A percentile compares a stretch with the other conserved stretches of the same genome.
Conservation (phyloP, 2,329 filamentous ascomycete species). For the Aureobasidium sp. region DNA sequence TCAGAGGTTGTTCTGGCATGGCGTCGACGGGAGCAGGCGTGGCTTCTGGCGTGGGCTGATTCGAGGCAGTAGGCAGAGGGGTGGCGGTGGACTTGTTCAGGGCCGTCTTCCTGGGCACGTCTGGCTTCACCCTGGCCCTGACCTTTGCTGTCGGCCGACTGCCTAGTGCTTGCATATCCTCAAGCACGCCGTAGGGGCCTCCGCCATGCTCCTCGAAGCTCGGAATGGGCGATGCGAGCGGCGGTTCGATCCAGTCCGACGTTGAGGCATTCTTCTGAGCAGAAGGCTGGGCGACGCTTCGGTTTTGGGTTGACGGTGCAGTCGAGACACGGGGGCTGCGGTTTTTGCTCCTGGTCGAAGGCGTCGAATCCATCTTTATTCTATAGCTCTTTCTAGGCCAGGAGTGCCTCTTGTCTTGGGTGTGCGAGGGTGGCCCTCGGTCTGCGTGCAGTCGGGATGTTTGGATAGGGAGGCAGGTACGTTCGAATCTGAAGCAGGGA, state of each 20-base stretch:
- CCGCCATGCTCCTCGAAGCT: slow-evolving; percentile 75
- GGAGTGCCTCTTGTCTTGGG: neutral
- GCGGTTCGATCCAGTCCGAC: slow-evolving; percentile 48
- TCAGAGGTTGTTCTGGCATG: slow-evolving; percentile 26
- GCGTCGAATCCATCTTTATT: slow-evolving; percentile 10
- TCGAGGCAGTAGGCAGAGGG: slow-evolving; percentile 32
- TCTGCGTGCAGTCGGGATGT: neutral
- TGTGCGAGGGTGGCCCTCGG: neutral
- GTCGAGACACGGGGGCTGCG: slow-evolving; percentile 9
- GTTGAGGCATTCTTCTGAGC: neutral
- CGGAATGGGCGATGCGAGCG: slow-evolving; percentile 47
- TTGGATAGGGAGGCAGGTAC: slow-evolving; percentile 5
- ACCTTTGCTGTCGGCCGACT: slow-evolving; percentile 58
- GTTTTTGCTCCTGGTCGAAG: slow-evolving; percentile 7
- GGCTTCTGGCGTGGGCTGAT: slow-evolving; percentile 41
- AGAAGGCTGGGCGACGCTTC: neutral
- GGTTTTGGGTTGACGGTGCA: neutral
- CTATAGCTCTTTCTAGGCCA: slow-evolving; percentile 3
- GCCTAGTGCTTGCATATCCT: slow-evolving; percentile 78
- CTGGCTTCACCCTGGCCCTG: slow-evolving; percentile 47
- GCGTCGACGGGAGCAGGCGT: slow-evolving; percentile 35
- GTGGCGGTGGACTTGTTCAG: slow-evolving; percentile 36
- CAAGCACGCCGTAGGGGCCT: slow-evolving; percentile 66
- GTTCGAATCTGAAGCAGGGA: slow-evolving; percentile 9
- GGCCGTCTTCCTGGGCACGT: slow-evolving; percentile 35